phyloP scores from a whole-genome alignment of 306 rosid species.

The Cucurbita maxima region DNA sequence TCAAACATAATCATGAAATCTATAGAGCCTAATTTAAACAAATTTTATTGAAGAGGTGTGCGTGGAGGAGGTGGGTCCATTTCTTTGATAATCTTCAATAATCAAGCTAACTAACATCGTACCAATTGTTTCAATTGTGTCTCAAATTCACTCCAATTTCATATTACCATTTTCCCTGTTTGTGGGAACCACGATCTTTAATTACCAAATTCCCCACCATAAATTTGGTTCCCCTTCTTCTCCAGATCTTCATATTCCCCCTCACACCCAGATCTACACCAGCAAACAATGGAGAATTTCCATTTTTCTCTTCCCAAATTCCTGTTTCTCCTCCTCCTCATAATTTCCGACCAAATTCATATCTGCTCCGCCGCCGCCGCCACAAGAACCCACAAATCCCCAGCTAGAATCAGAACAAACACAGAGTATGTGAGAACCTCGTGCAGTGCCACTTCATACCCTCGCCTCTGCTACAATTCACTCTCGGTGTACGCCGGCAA shows the following conservation, averaged over 20 bases:
- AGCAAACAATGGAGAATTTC: background rate
- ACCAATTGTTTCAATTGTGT: background rate
- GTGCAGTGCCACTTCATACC: conserved; percentile 22
- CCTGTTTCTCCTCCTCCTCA: conserved; percentile 6
- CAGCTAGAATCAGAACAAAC: background rate
- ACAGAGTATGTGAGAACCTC: conserved; percentile 20
- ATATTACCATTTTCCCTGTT: background rate
- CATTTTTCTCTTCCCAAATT: background rate
- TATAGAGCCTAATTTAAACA: background rate
- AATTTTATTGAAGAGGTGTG: background rate
- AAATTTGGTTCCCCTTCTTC: background rate
- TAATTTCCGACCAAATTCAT: background rate
- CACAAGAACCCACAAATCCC: background rate
- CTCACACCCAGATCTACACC: background rate
- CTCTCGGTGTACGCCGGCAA: conserved; percentile 22
- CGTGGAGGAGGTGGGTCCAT: background rate
- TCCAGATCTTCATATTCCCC: background rate
- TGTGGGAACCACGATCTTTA: background rate
- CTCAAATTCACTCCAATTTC: background rate
- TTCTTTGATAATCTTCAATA: background rate
- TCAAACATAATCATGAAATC: background rate
- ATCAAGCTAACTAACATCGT: background rate
- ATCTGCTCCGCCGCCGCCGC: background rate
- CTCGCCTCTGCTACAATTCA: conserved; percentile 18
- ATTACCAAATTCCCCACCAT: background rate